Base-by-base conservation (phyloP, 495 filamentous ascomycete genomes). In the Aspergillus incahuasiensis region DNA sequence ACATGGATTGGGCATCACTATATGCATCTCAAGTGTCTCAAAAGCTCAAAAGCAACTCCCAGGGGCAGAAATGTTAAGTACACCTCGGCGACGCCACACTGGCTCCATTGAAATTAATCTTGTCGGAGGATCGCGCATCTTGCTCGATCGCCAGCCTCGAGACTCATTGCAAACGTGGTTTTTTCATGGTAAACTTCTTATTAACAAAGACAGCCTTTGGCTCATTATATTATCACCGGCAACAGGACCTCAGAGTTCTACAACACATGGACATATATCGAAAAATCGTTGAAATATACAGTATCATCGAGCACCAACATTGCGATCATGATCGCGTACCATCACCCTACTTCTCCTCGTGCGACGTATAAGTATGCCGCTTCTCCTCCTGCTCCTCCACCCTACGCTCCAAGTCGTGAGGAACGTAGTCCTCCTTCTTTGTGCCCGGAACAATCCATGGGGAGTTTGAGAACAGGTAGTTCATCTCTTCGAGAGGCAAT, bases 401-500 rank as follows among this genome's bases (percentile, higher is more conserved):
- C 47, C 67, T 69, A 8, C 64, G 65, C 61, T 75, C 71, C 64
- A 74, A 44, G 55, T 75, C 71, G 59, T 73, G 66, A 13, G 62
- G 55, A 48, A 68, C 19, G 40, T 68, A 75, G 21, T 74, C 60
- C 48, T 74, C 70, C 56, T 63, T 73, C 51, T 61, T 55, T 11
- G 48, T 74, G 3, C 76, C 75, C 1, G 81, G 77, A 4, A 88
- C 81, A 59, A 90, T 79, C 72, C 78, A 80, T 8, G 86, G 85
- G 8, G 86, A 83, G 67, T 87, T 79, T 16, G 79, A 79, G 72
- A 88, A 89, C 51, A 90, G 73, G 35, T 80, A 78, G 59, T 86
- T 85, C 85, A 88, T 88, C 65, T 86, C 83, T 59, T 87, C 83
- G 9, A 88, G 75, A 3, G 85, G 84, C 46, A 85, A 70, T 66